A percentile compares a stretch with the other conserved stretches of the same genome.
Conservation (phyloP, 2,329 filamentous ascomycete genomes). For the Rhynchosporium secalis region DNA sequence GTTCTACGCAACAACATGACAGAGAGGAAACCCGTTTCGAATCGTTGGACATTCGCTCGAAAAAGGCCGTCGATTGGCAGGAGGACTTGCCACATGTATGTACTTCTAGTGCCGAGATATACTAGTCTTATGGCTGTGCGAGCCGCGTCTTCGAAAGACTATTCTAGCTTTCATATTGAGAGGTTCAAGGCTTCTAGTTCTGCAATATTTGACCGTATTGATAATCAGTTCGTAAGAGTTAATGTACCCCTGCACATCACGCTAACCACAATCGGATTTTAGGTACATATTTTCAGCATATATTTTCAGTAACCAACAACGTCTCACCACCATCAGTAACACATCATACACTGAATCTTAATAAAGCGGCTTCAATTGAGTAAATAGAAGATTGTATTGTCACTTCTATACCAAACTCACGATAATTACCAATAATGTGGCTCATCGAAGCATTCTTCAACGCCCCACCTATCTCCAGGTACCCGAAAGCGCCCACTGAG, state of each 20-base stretch:
- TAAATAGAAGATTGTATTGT: not conserved
- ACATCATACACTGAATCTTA: not conserved
- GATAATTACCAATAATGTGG: conserved; percentile 13
- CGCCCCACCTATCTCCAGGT: conserved; percentile 19
- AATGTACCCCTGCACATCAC: not conserved
- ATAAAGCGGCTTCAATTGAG: not conserved
- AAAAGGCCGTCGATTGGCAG: no score
- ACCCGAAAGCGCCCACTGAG: not conserved
- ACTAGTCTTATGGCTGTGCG: no score
- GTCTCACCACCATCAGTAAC: not conserved
- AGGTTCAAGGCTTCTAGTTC: no score
- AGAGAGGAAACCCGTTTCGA: no score
- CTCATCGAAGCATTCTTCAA: conserved; percentile 12
- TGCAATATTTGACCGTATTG: no score
- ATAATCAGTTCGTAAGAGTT: not conserved
- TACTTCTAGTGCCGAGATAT: no score
- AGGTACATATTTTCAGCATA: not conserved
- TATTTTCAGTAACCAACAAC: conserved; percentile 4
- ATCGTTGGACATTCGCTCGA: no score
- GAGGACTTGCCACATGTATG: no score
- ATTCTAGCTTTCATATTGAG: no score
- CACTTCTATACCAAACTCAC: not conserved
- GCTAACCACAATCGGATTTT: not conserved
- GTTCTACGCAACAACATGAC: no score
- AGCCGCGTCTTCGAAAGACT: no score